Evolutionary conservation across 768 basidiomycete genomes (phyloP).

Genomic region (Tulasnella sp.): DNA sequence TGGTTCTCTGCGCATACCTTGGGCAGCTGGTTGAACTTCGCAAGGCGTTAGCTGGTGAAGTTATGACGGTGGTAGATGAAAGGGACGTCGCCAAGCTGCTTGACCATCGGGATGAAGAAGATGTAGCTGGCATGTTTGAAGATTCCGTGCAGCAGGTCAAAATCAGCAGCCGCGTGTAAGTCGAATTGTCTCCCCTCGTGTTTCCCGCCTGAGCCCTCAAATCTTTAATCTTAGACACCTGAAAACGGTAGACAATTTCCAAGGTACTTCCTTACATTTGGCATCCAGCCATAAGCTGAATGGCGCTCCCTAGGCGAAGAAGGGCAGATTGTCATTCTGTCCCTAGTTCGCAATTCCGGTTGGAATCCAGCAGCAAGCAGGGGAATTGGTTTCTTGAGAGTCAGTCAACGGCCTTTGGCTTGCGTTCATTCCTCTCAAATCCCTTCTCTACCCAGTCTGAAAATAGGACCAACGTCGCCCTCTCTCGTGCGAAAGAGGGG

Average conservation of each 20-base stretch:
- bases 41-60: slow-evolving; percentile 50
- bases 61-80: slow-evolving; percentile 70
- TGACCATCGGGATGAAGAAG: slow-evolving; percentile 49
- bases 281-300: not conserved
- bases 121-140: not conserved
- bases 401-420: not conserved
- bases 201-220: not conserved
- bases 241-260: slow-evolving; percentile 77
- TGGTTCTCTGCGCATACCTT: slow-evolving; percentile 58
- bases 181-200: not conserved
- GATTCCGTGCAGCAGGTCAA: slow-evolving; percentile 49
- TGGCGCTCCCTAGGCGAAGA: slow-evolving; percentile 38
- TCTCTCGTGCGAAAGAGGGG: slow-evolving; percentile 75
- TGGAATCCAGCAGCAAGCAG: slow-evolving; percentile 3
- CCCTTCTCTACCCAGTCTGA: slow-evolving; percentile 49
- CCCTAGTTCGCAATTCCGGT: slow-evolving; percentile 72
- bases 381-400: slow-evolving; percentile 74
- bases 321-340: slow-evolving; percentile 67
- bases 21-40: slow-evolving; percentile 55
- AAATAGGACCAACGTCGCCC: slow-evolving; percentile 65
- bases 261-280: slow-evolving; percentile 41
- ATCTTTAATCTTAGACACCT: slow-evolving; percentile 46
- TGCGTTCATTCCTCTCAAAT: not conserved
- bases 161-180: slow-evolving; percentile 56
- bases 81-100: slow-evolving; percentile 63